Evolutionary conservation across 2,329 filamentous ascomycete genomes (phyloP).

Genomic region (Fragosphaeria purpurea): DNA sequence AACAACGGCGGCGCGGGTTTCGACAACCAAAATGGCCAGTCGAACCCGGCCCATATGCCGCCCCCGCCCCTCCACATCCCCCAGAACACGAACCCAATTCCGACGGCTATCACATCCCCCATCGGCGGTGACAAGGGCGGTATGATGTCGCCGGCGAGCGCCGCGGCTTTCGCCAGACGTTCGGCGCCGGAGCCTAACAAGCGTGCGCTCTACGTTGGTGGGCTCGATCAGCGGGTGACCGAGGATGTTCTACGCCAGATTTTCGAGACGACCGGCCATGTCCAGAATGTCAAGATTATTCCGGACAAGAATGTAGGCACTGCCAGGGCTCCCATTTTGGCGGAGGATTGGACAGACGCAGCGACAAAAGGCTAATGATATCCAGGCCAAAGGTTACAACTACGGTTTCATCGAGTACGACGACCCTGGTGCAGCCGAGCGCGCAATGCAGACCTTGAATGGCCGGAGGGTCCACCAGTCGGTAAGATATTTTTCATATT

Average conservation of each 20-base stretch:
- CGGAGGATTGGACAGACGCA: not conserved
- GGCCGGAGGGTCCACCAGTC: slow-evolving; percentile 91
- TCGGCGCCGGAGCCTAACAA: slow-evolving; percentile 98
- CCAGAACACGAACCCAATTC: slow-evolving; percentile 92
- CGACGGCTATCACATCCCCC: slow-evolving; percentile 82
- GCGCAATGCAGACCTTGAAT: slow-evolving; percentile 95
- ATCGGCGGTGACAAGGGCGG: slow-evolving; percentile 56
- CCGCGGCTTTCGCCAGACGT: slow-evolving; percentile 72
- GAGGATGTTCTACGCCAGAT: slow-evolving; percentile 96
- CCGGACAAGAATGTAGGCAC: slow-evolving; percentile 94
- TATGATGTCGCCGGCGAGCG: slow-evolving; percentile 78
- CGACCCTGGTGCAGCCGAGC: slow-evolving; percentile 89
- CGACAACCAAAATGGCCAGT: slow-evolving; percentile 65
- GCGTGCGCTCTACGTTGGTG: slow-evolving; percentile 90
- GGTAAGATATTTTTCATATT: slow-evolving; percentile 41
- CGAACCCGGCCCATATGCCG: slow-evolving; percentile 68
- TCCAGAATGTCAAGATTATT: slow-evolving; percentile 98
- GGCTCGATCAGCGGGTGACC: slow-evolving; percentile 86
- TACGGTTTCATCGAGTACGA: slow-evolving; percentile 99
- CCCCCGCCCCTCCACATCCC: slow-evolving; percentile 89
- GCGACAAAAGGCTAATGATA: not conserved
- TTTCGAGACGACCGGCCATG: slow-evolving; percentile 96
- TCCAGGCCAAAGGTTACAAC: slow-evolving; percentile 88
- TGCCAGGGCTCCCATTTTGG: not conserved
- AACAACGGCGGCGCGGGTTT: slow-evolving; percentile 66